Percentiles rank a stretch among this genome's conserved stretches.
Evolutionary conservation across 805 yeast species (phyloP).

Genomic region (Cyberlindnera mycetangii): DNA sequence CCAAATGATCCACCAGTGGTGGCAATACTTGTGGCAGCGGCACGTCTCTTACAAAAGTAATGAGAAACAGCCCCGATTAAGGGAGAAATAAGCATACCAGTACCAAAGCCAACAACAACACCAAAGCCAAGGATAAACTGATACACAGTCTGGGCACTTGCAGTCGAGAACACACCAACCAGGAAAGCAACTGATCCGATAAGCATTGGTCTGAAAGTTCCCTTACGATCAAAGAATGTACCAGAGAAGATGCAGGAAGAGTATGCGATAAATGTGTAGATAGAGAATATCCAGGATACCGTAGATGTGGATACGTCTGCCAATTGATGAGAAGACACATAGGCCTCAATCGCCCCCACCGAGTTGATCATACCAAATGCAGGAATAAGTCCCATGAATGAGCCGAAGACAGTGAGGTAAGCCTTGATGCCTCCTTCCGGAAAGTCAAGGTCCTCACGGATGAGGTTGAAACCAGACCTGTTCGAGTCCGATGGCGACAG

Average conservation of each 20-base stretch:
- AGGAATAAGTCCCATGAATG: conserved; percentile 51
- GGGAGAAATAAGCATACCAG: conserved; percentile 44
- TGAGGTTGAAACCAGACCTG: conserved; percentile 9
- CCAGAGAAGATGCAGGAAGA: conserved; percentile 41
- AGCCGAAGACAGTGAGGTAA: conserved; percentile 51
- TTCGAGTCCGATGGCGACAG: not conserved
- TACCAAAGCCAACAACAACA: conserved; percentile 41
- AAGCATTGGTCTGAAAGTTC: conserved; percentile 37
- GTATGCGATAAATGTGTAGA: conserved; percentile 29
- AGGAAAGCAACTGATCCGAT: conserved; percentile 37
- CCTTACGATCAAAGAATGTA: conserved; percentile 43
- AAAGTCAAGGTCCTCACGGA: conserved; percentile 25
- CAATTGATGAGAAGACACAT: conserved; percentile 52
- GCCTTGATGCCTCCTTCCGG: conserved; percentile 60
- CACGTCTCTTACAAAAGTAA: conserved; percentile 42
- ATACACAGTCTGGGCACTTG: conserved; percentile 40
- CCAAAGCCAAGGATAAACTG: conserved; percentile 55
- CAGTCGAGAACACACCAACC: conserved; percentile 43
- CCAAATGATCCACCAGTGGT: conserved; percentile 53
- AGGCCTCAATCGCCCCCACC: conserved; percentile 60
- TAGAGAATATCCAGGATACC: conserved; percentile 54
- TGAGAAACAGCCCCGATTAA: conserved; percentile 43
- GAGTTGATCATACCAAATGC: conserved; percentile 55
- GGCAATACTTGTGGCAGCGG: conserved; percentile 43
- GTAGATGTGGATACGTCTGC: conserved; percentile 40